Percentiles rank a stretch among this genome's conserved stretches.
Evolutionary conservation across 1,139 yeast genomes (phyloP).

Genomic region (Kluyveromyces sp.): DNA sequence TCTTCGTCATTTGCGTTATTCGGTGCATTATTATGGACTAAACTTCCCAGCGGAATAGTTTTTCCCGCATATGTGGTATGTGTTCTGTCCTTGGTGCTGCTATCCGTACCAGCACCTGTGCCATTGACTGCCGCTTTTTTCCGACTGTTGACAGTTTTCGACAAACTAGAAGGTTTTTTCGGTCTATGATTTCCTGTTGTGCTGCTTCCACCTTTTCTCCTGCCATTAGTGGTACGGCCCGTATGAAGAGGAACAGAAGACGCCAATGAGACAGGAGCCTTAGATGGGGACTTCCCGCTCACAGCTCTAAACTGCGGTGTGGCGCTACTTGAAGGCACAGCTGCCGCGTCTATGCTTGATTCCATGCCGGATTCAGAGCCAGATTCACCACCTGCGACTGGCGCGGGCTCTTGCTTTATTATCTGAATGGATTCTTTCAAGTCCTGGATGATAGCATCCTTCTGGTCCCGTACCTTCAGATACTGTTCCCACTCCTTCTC

Average conservation of each 20-base stretch:
- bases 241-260: background rate
- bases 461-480: conserved; percentile 5
- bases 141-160: background rate
- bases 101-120: background rate
- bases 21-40: background rate
- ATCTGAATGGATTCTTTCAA: conserved; percentile 8
- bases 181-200: conserved; percentile 1
- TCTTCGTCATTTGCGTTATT: background rate
- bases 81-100: background rate
- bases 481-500: conserved; percentile 20
- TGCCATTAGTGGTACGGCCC: background rate
- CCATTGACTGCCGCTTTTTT: background rate
- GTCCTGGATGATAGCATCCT: conserved; percentile 3
- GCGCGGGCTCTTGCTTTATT: conserved; percentile 7
- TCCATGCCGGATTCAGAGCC: conserved; percentile 3
- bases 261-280: background rate
- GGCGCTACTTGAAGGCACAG: background rate
- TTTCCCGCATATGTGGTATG: background rate
- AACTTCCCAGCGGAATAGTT: background rate
- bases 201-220: background rate
- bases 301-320: background rate
- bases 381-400: conserved; percentile 3
- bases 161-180: conserved; percentile 3
- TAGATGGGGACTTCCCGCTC: background rate
- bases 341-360: background rate